Evolutionary conservation across 148 eudicot genomes (phyloP).

Genomic region (Chenopodium berlandieri): DNA sequence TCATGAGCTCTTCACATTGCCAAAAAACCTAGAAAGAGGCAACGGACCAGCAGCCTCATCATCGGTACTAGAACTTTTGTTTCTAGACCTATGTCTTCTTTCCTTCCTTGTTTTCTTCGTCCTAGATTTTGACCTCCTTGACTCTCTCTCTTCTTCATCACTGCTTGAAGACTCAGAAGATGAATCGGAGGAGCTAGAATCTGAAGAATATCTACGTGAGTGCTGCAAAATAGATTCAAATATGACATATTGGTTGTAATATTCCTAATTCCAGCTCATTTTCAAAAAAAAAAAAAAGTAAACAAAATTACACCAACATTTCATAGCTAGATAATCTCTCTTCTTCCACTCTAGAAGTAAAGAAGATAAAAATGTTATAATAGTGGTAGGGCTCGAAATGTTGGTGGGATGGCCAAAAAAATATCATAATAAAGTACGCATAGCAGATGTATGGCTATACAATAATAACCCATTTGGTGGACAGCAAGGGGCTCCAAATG

Average conservation of each 20-base stretch:
- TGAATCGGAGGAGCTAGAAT: conserved; percentile 68
- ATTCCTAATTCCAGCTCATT: background rate
- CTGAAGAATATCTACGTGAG: conserved; percentile 73
- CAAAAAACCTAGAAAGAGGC: conserved; percentile 96
- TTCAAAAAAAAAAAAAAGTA: background rate
- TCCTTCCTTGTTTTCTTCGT: conserved; percentile 70
- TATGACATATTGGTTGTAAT: background rate
- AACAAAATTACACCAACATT: background rate
- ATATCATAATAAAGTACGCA: no score
- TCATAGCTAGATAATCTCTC: no score
- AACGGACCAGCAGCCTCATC: conserved; percentile 65
- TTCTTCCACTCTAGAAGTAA: no score
- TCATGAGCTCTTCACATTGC: conserved; percentile 58
- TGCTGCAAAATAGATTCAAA: conserved; percentile 43
- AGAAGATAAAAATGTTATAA: no score
- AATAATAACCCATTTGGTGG: no score
- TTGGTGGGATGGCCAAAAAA: no score
- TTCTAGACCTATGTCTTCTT: conserved; percentile 61
- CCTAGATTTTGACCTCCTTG: conserved; percentile 67
- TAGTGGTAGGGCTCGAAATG: no score
- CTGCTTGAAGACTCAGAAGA: conserved; percentile 84
- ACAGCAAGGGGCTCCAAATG: no score
- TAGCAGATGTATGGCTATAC: no score
- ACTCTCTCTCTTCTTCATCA: conserved; percentile 78
- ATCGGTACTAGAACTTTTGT: conserved; percentile 56